Evolutionary conservation across 768 basidiomycete species (phyloP), one percentile per base, ranked within the genome.

Genomic region (Filobasidium floriforme): DNA sequence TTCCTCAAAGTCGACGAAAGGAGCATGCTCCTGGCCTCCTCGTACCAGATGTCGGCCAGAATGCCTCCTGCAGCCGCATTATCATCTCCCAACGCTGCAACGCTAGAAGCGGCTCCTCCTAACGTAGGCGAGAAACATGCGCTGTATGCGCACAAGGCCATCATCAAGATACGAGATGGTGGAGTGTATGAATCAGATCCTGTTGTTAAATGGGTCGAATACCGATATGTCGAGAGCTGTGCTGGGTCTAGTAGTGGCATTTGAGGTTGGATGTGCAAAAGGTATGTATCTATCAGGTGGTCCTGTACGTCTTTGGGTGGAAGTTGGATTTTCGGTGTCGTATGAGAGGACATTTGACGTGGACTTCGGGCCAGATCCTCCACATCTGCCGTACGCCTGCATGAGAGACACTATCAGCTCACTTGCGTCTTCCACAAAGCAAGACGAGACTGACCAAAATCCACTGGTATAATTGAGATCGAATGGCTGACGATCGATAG

Each of bases 391-490:
- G 51, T 63, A 0, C 66, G 61, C 41, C 65, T 66, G 40, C 12
- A 29, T 37, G 28, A 60, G 15, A 52, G 14, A 18, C 29, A 26
- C 12, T 11, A 40, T 29, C 11, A 51, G 41, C 7, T 9, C 11
- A n/a, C 5, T 29, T n/a, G n/a, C 12, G 32, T 3, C 19, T 60
- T 12, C 26, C 29, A 15, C 19, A 1, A n/a, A 1, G 22, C 1
- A n/a, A 37, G 19, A 28, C 11, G 28, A 22, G 14, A 60, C 65
- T 41, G 41, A 62, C 67, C 67, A 44, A 12, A 68, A 55, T 15
- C 57, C 62, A 40, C 67, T 68, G 46, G 62, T 68, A 59, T 68
- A 68, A 61, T 68, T 63, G 37, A 68, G 41, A 62, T 68, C 67
- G 59, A 59, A 68, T 29, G 67, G 62, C 46, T 68, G 67, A 10